Conservation (phyloP, 2,329 filamentous ascomycete genomes). For the Chaetothyriales sp. region DNA sequence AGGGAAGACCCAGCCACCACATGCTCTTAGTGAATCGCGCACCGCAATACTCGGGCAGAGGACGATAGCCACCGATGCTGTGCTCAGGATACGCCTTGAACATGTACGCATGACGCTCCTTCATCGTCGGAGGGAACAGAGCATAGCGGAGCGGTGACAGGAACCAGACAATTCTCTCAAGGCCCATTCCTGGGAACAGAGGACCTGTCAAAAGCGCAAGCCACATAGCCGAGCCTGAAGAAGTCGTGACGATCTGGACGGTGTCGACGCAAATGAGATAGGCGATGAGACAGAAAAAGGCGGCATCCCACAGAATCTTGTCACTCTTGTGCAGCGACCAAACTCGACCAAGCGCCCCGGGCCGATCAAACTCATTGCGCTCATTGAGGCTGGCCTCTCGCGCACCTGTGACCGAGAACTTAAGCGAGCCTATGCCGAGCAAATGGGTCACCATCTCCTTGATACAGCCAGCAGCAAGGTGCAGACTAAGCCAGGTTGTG, state of each 20-base stretch:
- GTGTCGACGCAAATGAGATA: conserved; percentile 1
- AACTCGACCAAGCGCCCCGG: conserved; percentile 3
- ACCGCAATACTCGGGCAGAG: not conserved
- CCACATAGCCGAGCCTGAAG: not conserved
- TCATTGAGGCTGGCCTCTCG: conserved; percentile 7
- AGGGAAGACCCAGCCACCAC: not conserved
- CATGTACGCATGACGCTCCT: not conserved
- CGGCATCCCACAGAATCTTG: conserved; percentile 6
- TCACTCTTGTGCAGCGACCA: conserved; percentile 7
- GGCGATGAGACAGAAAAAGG: conserved; percentile 3
- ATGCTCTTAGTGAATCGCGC: not conserved
- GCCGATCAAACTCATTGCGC: conserved; percentile 4
- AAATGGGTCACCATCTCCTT: conserved; percentile 5
- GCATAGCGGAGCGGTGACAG: conserved; percentile 9
- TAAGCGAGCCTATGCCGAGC: conserved; percentile 4
- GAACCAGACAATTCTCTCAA: not conserved
- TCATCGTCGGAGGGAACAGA: conserved; percentile 10
- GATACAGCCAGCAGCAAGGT: conserved; percentile 11
- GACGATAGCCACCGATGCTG: not conserved
- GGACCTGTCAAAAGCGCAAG: not conserved
- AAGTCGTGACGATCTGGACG: conserved; percentile 1
- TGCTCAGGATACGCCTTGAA: not conserved
- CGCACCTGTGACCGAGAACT: conserved; percentile 8
- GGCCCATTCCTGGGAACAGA: not conserved
- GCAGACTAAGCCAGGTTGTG: conserved; percentile 9